Conservation (phyloP, 805 yeast genomes). For the Jamesozyma rosinii region DNA sequence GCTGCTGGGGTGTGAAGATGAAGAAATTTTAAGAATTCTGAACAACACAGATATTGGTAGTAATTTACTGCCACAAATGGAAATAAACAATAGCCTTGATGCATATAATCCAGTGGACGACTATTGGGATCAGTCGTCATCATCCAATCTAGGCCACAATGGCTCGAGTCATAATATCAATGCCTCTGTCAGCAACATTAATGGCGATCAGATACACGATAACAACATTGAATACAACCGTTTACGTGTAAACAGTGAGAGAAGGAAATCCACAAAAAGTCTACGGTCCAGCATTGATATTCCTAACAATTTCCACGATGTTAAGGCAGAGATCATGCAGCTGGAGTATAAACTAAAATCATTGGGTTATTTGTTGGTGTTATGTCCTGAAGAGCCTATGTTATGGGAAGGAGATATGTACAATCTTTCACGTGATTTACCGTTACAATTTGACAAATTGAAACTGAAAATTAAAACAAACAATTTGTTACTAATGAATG, state of each 20-base stretch:
- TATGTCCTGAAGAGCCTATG: conserved; percentile 75
- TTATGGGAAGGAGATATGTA: conserved; percentile 83
- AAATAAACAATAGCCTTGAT: conserved; percentile 23
- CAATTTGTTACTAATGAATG: conserved; percentile 27
- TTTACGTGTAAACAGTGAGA: not conserved
- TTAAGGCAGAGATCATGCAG: conserved; percentile 20
- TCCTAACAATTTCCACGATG: conserved; percentile 28
- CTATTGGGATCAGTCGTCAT: conserved; percentile 11
- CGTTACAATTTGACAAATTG: conserved; percentile 12
- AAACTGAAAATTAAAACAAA: conserved; percentile 16
- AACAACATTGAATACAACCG: not conserved
- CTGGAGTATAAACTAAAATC: conserved; percentile 25
- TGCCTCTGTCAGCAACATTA: not conserved
- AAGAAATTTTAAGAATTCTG: conserved; percentile 37
- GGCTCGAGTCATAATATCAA: not conserved
- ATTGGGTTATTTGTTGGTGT: conserved; percentile 56
- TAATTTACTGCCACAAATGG: conserved; percentile 32
- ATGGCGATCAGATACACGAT: not conserved
- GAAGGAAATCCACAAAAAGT: not conserved
- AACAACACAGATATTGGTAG: conserved; percentile 45
- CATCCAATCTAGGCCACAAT: conserved; percentile 6
- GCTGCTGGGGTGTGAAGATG: conserved; percentile 31
- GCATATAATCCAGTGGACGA: conserved; percentile 19
- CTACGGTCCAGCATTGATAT: not conserved
- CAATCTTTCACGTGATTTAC: conserved; percentile 34